Evolutionary conservation across 2,329 filamentous ascomycete species (phyloP), one percentile per base, ranked within the genome.

Genomic region (Epichloe brachyelytri): DNA sequence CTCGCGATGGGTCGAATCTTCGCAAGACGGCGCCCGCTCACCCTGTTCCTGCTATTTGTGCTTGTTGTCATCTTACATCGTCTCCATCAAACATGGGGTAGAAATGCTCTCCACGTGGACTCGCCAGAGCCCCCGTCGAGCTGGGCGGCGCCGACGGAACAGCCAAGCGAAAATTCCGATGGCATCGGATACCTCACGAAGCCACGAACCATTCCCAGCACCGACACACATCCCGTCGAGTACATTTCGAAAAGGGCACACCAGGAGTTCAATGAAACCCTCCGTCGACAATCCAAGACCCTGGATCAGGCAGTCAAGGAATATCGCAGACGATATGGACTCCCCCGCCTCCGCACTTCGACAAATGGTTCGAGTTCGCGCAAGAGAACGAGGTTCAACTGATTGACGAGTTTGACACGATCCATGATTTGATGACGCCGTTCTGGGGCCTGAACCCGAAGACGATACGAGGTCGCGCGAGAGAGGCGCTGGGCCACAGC

Each of bases 341-440:
- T 95, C 57, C 77, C 37, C 91, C 91, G 10, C 91, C 91, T 39
- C 90, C 90, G 8, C 79, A 91, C 63, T 97, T 97, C 63, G 89
- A 97, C 66, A 88, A 86, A 65, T 97, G 91, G 91, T 96, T 86
- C 65, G 78, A 84, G 51, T 95, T 95, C 62, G 91, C 91, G 5
- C 81, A 80, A 62, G 74, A 75, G 38, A 86, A 82, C 62, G 73
- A 78, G 1, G 83, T 94, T 3, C 80, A 88, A 62, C 71, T 97
- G 52, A 80, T 95, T 53, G 93, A 98, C 65, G 91, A 98, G 63
- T 98, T 91, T 61, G 91, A 98, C 67, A 86, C 78, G 7, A 85
- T 97, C 54, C 77, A 89, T 64, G 79, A 95, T 51, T 75, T 86
- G 48, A 73, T 98, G 43, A 79, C 86, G 15, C 93, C 93, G 0